A percentile compares a stretch with the other conserved stretches of the same genome.
Conservation (phyloP, 148 eudicot genomes). For the Amaranthus cruentus region DNA sequence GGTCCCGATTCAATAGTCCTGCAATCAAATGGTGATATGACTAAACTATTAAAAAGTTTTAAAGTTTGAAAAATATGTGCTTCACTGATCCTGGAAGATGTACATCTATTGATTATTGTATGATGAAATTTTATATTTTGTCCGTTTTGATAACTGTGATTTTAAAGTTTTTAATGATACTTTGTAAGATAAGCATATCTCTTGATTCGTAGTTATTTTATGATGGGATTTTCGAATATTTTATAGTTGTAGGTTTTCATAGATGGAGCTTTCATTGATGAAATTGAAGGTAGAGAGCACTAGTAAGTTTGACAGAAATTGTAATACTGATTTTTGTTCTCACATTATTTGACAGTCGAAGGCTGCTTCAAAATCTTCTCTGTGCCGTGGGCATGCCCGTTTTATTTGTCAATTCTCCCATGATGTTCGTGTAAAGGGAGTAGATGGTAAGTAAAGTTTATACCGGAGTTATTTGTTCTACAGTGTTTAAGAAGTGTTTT, state of each 20-base stretch:
- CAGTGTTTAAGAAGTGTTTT: neutral
- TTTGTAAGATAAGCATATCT: neutral
- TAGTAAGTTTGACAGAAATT: neutral
- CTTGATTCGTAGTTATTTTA: neutral
- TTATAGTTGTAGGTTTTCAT: neutral
- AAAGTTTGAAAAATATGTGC: neutral
- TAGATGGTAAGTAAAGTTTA: slow-evolving; percentile 38
- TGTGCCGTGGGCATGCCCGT: slow-evolving; percentile 16
- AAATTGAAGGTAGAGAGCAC: neutral
- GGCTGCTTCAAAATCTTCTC: slow-evolving; percentile 7
- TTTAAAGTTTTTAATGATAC: neutral
- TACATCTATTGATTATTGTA: neutral
- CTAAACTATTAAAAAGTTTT: neutral
- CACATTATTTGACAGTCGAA: slow-evolving; percentile 1
- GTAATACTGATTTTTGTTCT: neutral
- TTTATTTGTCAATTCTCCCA: slow-evolving; percentile 50
- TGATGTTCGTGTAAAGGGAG: slow-evolving; percentile 27
- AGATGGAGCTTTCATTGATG: neutral
- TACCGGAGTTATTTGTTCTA: neutral
- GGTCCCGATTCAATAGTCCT: neutral
- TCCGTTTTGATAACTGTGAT: neutral
- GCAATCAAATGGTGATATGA: neutral
- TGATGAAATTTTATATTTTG: neutral
- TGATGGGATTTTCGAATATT: neutral
- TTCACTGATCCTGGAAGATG: neutral